Percentiles rank a stretch among this genome's conserved stretches.
phyloP scores from a whole-genome alignment of 1,139 yeast species.

The Komagataea norvegica region DNA sequence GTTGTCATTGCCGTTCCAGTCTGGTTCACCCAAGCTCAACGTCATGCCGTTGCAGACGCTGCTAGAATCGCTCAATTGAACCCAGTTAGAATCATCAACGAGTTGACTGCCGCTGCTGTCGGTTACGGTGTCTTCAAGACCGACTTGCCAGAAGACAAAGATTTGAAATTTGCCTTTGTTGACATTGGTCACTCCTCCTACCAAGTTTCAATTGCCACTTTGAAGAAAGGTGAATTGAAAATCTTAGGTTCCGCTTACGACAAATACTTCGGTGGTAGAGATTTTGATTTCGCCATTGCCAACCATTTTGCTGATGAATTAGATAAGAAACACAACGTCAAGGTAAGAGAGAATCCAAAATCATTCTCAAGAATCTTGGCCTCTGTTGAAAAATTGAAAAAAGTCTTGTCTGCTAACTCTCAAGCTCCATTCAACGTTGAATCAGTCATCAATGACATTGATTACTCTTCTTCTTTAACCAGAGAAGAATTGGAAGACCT shows the following conservation, averaged over 20 bases:
- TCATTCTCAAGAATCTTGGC: constrained; percentile 90
- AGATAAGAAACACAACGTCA: constrained; percentile 87
- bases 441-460: constrained; percentile 95
- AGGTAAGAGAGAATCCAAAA: constrained; percentile 84
- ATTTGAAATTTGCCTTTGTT: constrained; percentile 84
- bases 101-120: constrained; percentile 97
- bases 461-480: constrained; percentile 82
- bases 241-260: constrained; percentile 88
- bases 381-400: constrained; percentile 91
- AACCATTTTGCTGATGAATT: constrained; percentile 93
- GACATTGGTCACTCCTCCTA: constrained; percentile 97
- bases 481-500: constrained; percentile 93
- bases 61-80: constrained; percentile 93
- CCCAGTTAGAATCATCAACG: constrained; percentile 97
- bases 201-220: constrained; percentile 85
- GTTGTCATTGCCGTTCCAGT: constrained; percentile 94
- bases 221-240: constrained; percentile 95
- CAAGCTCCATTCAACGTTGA: constrained; percentile 94
- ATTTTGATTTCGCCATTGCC: constrained; percentile 89
- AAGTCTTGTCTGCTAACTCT: constrained; percentile 92
- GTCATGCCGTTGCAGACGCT: constrained; percentile 95
- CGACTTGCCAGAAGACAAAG: constrained; percentile 88
- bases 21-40: constrained; percentile 95
- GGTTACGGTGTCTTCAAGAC: constrained; percentile 98
- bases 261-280: constrained; percentile 98